Conservation (phyloP, 2,329 filamentous ascomycete genomes). For the Penicillium sp. region DNA sequence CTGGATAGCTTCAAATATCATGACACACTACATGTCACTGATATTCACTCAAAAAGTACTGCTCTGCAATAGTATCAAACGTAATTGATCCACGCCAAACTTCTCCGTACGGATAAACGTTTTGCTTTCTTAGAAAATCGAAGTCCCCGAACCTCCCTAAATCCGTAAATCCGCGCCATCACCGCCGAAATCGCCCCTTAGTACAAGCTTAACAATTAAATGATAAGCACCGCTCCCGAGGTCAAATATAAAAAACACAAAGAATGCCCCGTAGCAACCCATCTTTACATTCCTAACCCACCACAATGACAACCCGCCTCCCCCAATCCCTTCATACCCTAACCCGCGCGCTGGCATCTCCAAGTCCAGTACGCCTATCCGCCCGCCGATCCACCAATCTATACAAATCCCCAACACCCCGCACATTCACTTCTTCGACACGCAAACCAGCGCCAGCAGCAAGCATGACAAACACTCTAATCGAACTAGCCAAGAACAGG, state of each 20-base stretch:
- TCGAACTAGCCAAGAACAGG: constrained; percentile 35
- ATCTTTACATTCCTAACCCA: no score
- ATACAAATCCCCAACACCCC: neutral
- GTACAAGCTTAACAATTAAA: neutral
- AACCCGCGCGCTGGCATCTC: neutral
- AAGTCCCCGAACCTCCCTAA: neutral
- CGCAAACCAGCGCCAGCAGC: neutral
- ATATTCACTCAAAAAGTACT: no score
- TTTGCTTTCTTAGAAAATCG: no score
- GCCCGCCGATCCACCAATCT: neutral
- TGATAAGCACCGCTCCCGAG: neutral
- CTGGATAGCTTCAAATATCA: neutral
- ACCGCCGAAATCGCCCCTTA: neutral
- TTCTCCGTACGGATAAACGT: no score
- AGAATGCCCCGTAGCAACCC: no score
- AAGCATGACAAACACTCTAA: constrained; percentile 23
- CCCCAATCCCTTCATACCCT: neutral
- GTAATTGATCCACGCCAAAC: no score
- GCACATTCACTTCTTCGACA: neutral
- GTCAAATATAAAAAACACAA: neutral
- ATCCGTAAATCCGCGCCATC: neutral
- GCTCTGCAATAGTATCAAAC: no score
- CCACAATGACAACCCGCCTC: neutral
- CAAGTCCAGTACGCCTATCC: neutral
- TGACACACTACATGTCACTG: no score